These are phyloP conservation scores for Byssothecium circinans DNA, from an alignment of 2,329 filamentous ascomycete genomes.

Conservation along the genomic window DNA sequence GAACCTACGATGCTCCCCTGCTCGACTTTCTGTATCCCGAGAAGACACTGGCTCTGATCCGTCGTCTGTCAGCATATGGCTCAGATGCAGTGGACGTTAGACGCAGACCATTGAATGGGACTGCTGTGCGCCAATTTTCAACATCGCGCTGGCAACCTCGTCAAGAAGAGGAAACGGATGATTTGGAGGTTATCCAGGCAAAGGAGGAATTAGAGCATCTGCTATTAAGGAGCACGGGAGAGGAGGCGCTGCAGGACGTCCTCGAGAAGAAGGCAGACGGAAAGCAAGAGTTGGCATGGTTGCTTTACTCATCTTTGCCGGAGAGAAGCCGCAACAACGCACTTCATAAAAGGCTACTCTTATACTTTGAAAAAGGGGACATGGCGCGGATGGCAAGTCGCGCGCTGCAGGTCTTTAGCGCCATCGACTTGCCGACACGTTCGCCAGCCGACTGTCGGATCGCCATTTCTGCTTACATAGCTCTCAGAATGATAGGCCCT, in stretches of 20 bases:
- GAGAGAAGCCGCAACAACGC: constrained; percentile 8
- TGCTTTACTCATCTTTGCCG: constrained; percentile 38
- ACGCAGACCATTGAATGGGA: constrained; percentile 22
- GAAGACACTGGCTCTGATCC: constrained; percentile 46
- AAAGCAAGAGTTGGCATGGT: constrained; percentile 40
- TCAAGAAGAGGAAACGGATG: constrained; percentile 11
- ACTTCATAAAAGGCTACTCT: constrained; percentile 28
- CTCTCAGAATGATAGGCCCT: constrained; percentile 41
- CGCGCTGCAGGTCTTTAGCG: constrained; percentile 50
- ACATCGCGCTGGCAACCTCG: constrained; percentile 18
- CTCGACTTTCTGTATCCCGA: constrained; percentile 54
- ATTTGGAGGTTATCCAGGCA: constrained; percentile 13
- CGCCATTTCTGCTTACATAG: constrained; percentile 49
- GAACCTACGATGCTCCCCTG: constrained; percentile 21
- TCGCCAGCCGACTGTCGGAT: constrained; percentile 45
- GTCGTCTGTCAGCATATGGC: constrained; percentile 23
- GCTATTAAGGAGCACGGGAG: constrained; percentile 18
- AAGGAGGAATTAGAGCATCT: constrained; percentile 22
- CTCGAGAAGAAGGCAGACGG: constrained; percentile 10
- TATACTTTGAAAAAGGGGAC: constrained; percentile 28
- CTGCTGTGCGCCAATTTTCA: constrained; percentile 31
- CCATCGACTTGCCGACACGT: constrained; percentile 35
- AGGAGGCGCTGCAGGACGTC: constrained; percentile 22
- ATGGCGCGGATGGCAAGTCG: constrained; percentile 45
- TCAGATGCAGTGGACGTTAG: constrained; percentile 28